Evolutionary conservation across 495 filamentous ascomycete genomes (phyloP), one percentile per base, ranked within the genome.

Genomic region (Clavariopsis aquatica): DNA sequence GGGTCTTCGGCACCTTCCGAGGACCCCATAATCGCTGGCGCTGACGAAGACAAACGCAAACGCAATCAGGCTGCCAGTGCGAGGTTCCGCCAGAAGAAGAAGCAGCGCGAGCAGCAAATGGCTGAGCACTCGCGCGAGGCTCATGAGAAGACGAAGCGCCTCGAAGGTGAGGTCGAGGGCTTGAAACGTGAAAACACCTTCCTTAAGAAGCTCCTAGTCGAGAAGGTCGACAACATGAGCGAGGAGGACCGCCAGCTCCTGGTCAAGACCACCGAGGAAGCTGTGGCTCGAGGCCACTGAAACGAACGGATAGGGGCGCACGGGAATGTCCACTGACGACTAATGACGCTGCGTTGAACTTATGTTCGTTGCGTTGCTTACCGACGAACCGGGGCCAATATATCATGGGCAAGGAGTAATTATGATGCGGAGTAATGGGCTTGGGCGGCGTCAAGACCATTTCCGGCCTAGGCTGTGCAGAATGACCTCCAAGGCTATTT

Each of bases 21-120:
- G 26, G 64, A 67, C n/a, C 64, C 51, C 27, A 36, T 62, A 24
- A 22, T 52, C 24, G 45, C 24, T 20, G 57, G 51, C 1, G 64
- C 58, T 23, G 64, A 67, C 36, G 64, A 67, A 27, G 64, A 67
- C 57, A 67, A 67, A 47, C 57, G 64, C 17, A 67, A 62, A 24
- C 57, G 64, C 41, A 67, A 67, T 53, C 64, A 67, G 46, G 64
- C 64, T 23, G 64, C 64, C n/a, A 56, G 49, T 28, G 64, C 64
- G 2, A 58, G 64, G 4, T 67, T 67, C 22, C 57, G 64, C 22
- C 64, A 67, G 52, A 67, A 67, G 46, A 67, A 67, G 53, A 67
- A 67, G 53, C 64, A 67, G 52, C 57, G 64, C 19, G 64, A 67
- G 57, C 57, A 61, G 64, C 64, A 67, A 45, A 67, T 67, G 57